Conservation (phyloP, 192 early-diverging fungal species). For the Entophlyctis helioformis region DNA sequence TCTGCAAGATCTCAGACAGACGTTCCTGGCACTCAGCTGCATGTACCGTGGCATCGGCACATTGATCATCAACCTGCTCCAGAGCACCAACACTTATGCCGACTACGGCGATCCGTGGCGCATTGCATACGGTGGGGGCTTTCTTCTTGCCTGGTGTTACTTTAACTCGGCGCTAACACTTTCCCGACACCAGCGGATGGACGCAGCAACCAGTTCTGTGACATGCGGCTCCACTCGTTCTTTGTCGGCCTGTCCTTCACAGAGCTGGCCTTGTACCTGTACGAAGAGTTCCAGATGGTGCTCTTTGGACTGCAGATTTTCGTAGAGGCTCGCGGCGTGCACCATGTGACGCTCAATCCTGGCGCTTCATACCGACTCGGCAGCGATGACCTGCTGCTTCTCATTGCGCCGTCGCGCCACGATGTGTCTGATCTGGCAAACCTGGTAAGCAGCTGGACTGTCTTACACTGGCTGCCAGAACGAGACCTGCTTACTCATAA, state of each 20-base stretch:
- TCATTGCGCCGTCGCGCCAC: slow-evolving; percentile 29
- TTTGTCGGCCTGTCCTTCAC: slow-evolving; percentile 51
- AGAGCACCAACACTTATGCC: slow-evolving; percentile 25
- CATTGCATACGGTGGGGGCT: no score
- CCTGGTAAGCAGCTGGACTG: no score
- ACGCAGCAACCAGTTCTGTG: slow-evolving; percentile 53
- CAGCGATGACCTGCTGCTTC: slow-evolving; percentile 32
- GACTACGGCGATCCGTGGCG: no score
- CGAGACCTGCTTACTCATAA: no score
- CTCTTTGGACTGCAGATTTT: no score
- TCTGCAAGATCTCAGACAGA: no score
- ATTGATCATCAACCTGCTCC: slow-evolving; percentile 51
- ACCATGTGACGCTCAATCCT: slow-evolving; percentile 49
- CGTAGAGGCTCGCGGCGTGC: no score
- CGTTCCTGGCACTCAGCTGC: slow-evolving; percentile 35
- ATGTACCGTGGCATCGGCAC: slow-evolving; percentile 42
- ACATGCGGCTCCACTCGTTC: slow-evolving; percentile 26
- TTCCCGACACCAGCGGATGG: slow-evolving; percentile 52
- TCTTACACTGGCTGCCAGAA: no score
- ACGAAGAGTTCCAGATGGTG: slow-evolving; percentile 23
- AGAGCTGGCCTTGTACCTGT: slow-evolving; percentile 35
- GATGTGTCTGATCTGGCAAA: background rate
- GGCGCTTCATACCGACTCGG: slow-evolving; percentile 34
- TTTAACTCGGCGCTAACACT: no score
- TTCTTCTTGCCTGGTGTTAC: no score